Conservation (phyloP, 129 eudicot genomes). For the Helichrysum umbraculigerum region DNA sequence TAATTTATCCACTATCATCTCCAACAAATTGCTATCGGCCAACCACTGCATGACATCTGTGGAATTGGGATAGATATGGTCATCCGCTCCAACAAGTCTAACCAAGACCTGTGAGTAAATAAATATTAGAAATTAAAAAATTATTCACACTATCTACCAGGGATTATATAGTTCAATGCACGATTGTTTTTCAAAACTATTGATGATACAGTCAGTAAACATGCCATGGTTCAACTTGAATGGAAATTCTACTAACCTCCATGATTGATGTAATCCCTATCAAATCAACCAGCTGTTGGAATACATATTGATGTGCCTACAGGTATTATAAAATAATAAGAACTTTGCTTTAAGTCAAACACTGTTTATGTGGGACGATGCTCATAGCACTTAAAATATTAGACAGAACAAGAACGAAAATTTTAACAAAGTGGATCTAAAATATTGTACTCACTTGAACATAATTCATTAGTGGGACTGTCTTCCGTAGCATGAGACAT, state of each 20-base stretch:
- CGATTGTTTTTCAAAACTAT: not conserved
- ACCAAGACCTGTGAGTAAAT: conserved; percentile 68
- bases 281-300: conserved; percentile 83
- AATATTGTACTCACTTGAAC: conserved; percentile 58
- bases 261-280: conserved; percentile 94
- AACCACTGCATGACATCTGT: conserved; percentile 91
- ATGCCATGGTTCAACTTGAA: conserved; percentile 1
- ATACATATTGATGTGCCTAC: conserved; percentile 84
- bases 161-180: not conserved
- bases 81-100: conserved; percentile 89
- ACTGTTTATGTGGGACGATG: not conserved
- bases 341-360: not conserved
- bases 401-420: not conserved
- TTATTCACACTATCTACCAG: not conserved
- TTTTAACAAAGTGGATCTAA: not conserved
- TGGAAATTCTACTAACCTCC: conserved; percentile 60
- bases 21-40: conserved; percentile 82
- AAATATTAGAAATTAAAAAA: conserved; percentile 16
- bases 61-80: conserved; percentile 76
- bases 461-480: conserved; percentile 73
- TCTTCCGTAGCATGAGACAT: conserved; percentile 82
- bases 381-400: not conserved
- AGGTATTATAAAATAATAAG: not conserved
- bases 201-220: not conserved
- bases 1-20: conserved; percentile 94